Base-by-base conservation (phyloP, 768 basidiomycete species). In the Trametes cingulata region DNA sequence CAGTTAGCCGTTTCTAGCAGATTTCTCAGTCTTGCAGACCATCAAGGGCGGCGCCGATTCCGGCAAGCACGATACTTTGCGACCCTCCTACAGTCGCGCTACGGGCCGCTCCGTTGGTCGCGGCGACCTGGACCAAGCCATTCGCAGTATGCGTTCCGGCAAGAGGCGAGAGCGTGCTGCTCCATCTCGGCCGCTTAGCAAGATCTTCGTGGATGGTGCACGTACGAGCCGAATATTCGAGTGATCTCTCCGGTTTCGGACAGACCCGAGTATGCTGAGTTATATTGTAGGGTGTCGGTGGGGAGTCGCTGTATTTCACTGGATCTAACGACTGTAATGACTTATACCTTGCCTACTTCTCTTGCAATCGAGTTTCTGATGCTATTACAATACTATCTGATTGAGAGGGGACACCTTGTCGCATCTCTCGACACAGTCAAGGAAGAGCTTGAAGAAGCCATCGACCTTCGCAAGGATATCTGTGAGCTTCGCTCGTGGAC, bases 51-150 rank as follows among this genome's bases (percentile, higher is more conserved):
- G 41, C 10, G 60, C 69, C 20, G 63, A 42, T 29, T 6, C 50
- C n/a, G 46, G 69, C 19, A 64, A 71, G 5, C 59, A 67, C 8
- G 71, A 72, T 35, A 61, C 67, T 4, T 68, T 77, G 48, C 65
- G 69, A 27, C 74, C 72, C 14, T 80, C 81, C 1, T 78, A 81
- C 53, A 74, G 78, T 5, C 72, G 75, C 25, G 76, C 79, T 47
- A 71, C 72, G 27, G 81, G 79, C 41, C 75, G 74, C 50, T 87
- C 91, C 1, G 69, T 91, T 61, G 85, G 87, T 7, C 83, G 87
- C 37, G 94, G 94, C 10, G 88, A 89, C 55, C 74, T 96, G 33
- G 93, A 98, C 64, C 83, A 90, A 67, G 90, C 90, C 1, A 88
- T 98, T 40, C 85, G 90, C 17, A 93, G 87, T 61, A 82, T 94